phyloP scores from a whole-genome alignment of 1,284 basidiomycete genomes.

The Microbotryum intermedium region DNA sequence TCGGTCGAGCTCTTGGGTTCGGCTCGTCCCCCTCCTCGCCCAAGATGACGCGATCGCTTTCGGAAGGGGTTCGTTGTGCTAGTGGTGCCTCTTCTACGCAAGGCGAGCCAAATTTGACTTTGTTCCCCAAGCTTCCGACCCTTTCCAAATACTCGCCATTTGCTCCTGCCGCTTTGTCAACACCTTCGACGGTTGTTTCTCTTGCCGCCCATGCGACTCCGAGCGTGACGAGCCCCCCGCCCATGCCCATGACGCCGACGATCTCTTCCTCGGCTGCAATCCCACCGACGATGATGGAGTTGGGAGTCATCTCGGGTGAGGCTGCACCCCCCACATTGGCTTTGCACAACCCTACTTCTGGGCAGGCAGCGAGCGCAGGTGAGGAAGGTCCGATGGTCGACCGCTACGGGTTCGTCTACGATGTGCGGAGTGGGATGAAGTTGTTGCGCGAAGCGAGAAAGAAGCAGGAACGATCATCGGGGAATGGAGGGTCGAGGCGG shows the following conservation, averaged over 20 bases:
- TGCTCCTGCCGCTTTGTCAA: conserved; percentile 10
- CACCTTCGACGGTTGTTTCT: conserved; percentile 14
- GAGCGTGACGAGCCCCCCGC: not conserved
- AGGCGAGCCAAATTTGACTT: conserved; percentile 16
- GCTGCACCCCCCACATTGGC: conserved; percentile 66
- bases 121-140: conserved; percentile 19
- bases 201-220: conserved; percentile 5
- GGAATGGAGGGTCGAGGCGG: conserved; percentile 66
- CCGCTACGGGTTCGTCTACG: conserved; percentile 90
- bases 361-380: conserved; percentile 36
- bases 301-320: conserved; percentile 81
- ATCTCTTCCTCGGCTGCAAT: not conserved
- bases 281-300: conserved; percentile 55
- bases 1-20: conserved; percentile 27
- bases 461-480: conserved; percentile 62
- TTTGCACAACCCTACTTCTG: conserved; percentile 46
- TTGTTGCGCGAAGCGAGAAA: conserved; percentile 51
- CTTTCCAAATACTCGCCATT: conserved; percentile 21
- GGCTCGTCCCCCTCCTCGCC: not conserved
- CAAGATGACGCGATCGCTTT: conserved; percentile 6
- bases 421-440: conserved; percentile 67
- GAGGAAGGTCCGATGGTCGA: conserved; percentile 69
- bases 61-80: conserved; percentile 6
- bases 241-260: not conserved
- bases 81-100: not conserved